Conservation (phyloP, 441 rosid genomes). For the Macaranga tanarius region DNA sequence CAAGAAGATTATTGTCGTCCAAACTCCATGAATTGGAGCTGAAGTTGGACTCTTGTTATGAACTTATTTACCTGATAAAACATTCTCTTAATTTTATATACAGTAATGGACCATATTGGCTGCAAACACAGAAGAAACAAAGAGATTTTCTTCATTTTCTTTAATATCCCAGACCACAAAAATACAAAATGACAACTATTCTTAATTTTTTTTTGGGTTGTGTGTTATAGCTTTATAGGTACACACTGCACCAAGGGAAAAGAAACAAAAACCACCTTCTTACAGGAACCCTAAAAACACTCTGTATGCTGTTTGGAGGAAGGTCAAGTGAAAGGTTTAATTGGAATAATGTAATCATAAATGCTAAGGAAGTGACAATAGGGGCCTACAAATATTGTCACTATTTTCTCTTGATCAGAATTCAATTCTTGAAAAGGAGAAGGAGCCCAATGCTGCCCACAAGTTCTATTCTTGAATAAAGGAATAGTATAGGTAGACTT, state of each 20-base stretch:
- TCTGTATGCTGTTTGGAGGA: conserved; percentile 32
- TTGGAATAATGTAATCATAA: conserved; percentile 13
- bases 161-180: conserved; percentile 6
- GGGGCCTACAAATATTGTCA: conserved; percentile 21
- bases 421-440: conserved; percentile 21
- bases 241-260: conserved; percentile 12
- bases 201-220: conserved; percentile 19
- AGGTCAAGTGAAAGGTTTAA: neutral
- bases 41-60: conserved; percentile 3
- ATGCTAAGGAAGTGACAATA: conserved; percentile 15
- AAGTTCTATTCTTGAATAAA: neutral
- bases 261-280: conserved; percentile 24
- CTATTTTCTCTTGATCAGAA: conserved; percentile 5
- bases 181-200: conserved; percentile 12
- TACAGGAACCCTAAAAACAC: conserved; percentile 16
- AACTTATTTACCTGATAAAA: neutral
- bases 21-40: neutral
- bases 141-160: neutral
- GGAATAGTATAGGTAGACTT: neutral
- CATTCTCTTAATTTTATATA: conserved; percentile 1
- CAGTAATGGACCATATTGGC: conserved; percentile 12
- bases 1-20: conserved; percentile 22
- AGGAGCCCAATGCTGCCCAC: conserved; percentile 24
- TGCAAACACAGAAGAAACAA: conserved; percentile 3
- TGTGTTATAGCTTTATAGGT: conserved; percentile 15